These are phyloP conservation scores for Diutina pseudorugosa DNA, from an alignment of 1,139 yeast species.

Conservation along the genomic window DNA sequence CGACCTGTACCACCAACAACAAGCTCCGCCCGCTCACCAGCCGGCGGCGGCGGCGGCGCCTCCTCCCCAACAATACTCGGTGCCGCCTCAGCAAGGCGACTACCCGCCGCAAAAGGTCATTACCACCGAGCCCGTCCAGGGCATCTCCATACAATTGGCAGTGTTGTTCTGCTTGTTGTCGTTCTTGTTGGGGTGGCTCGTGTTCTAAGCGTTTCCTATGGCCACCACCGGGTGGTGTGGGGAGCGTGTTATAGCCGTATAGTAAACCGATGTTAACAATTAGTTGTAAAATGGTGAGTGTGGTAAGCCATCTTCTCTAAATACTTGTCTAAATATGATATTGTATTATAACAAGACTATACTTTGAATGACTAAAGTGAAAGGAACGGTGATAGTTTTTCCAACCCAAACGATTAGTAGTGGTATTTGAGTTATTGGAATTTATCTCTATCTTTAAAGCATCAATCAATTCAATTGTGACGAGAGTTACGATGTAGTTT, in stretches of 20 bases:
- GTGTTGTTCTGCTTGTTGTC: conserved; percentile 1
- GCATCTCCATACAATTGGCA: conserved; percentile 4
- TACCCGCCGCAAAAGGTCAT: conserved; percentile 4
- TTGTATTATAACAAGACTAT: too few species aligned
- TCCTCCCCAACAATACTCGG: conserved; percentile 1
- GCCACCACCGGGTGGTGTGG: neutral
- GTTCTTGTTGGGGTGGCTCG: conserved; percentile 1
- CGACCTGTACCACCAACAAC: neutral
- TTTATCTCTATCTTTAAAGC: too few species aligned
- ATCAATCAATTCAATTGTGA: too few species aligned
- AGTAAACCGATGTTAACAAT: neutral
- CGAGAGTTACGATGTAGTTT: too few species aligned
- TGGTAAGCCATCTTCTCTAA: too few species aligned
- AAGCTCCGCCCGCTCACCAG: neutral
- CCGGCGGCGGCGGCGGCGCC: conserved; percentile 1
- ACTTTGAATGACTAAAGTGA: too few species aligned
- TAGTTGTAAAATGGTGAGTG: neutral
- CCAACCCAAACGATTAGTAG: too few species aligned
- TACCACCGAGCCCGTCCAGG: conserved; percentile 2
- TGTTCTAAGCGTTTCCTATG: neutral
- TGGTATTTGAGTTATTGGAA: too few species aligned
- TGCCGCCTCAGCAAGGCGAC: neutral
- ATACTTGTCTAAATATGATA: too few species aligned
- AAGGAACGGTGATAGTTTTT: too few species aligned
- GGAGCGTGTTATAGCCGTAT: neutral